A percentile compares a stretch with the other conserved stretches of the same genome.
These are phyloP conservation scores for Vanrija humicola DNA, from an alignment of 1,284 basidiomycete genomes.

Conservation along the genomic window DNA sequence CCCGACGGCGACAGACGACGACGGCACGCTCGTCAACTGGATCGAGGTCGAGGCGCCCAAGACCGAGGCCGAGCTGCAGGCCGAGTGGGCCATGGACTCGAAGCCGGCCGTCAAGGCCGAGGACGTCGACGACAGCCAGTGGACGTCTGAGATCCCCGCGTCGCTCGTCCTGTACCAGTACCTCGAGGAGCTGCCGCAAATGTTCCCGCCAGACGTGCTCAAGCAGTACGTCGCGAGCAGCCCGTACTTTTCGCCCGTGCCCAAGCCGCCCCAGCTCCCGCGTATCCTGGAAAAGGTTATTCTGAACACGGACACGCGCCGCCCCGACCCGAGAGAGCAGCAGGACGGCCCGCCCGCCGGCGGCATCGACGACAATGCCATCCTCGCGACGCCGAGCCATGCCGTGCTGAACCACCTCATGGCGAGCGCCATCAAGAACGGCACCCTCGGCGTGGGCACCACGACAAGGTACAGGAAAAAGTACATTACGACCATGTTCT, in stretches of 20 bases:
- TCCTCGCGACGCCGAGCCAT: conserved; percentile 90
- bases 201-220: conserved; percentile 16
- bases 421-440: conserved; percentile 71
- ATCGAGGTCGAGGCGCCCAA: conserved; percentile 56
- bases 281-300: conserved; percentile 83
- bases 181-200: conserved; percentile 69
- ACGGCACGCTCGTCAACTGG: conserved; percentile 94
- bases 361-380: conserved; percentile 76
- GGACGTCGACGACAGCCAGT: conserved; percentile 51
- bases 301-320: conserved; percentile 60
- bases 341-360: conserved; percentile 22
- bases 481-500: conserved; percentile 67
- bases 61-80: conserved; percentile 44
- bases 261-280: conserved; percentile 79
- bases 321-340: conserved; percentile 23
- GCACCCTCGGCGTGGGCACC: conserved; percentile 86
- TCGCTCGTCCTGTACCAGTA: conserved; percentile 72
- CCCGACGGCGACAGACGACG: conserved; percentile 88
- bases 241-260: conserved; percentile 55
- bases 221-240: conserved; percentile 14
- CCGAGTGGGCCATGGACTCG: conserved; percentile 45
- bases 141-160: conserved; percentile 72
- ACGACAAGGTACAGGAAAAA: conserved; percentile 93
- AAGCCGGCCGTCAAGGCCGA: conserved; percentile 32
- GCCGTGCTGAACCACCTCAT: conserved; percentile 93